Base-by-base conservation (phyloP, 108 stramenopile species). In the Fragilaria crotonensis region DNA sequence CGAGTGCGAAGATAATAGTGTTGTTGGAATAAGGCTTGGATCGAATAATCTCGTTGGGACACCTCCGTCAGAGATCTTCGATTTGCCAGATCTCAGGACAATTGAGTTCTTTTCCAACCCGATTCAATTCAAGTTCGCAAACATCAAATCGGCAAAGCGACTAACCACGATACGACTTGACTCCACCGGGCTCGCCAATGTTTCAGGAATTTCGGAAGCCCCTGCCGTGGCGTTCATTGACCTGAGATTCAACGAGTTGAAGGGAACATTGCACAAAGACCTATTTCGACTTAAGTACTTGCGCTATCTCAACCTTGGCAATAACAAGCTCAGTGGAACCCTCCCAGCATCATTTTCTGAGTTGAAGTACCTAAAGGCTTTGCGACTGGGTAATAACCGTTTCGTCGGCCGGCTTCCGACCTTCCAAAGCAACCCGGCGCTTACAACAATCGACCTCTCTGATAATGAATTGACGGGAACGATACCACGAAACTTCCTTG, bases 21-120 rank as follows among this genome's bases (percentile, higher is more conserved):
- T 85, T 18, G 64, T 71, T 25, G 54, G 67, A 25, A 81, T 85
- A 54, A 73, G 67, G 32, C 66, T 85, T 2, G 78, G 80, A 21
- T 71, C 66, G 17, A 85, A 85, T 52, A 85, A 85, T 56, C 57
- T 85, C 18, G 46, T 52, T 4, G 80, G 80, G 44, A 67, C 70
- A 20, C 78, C 83, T 45, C 69, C 78, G 3, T 21, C 63, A 54
- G 77, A 82, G 51, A 57, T 82, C 18, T 87, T 76, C 55, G 48
- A 61, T 30, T 52, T 78, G 25, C 48, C 48, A 32, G 69, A 76
- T 23, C 63, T 80, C 33, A 79, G 71, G 33, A 56, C 18, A 57
- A 60, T 36, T 52, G 73, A 80, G 81, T 23, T 76, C 46, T 51
- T 72, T 64, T 70, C 85, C 30, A 77, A 80, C 49, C 76, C 79